Conservation (phyloP, 139 green algal genomes). For the Chlorella ohadii region DNA sequence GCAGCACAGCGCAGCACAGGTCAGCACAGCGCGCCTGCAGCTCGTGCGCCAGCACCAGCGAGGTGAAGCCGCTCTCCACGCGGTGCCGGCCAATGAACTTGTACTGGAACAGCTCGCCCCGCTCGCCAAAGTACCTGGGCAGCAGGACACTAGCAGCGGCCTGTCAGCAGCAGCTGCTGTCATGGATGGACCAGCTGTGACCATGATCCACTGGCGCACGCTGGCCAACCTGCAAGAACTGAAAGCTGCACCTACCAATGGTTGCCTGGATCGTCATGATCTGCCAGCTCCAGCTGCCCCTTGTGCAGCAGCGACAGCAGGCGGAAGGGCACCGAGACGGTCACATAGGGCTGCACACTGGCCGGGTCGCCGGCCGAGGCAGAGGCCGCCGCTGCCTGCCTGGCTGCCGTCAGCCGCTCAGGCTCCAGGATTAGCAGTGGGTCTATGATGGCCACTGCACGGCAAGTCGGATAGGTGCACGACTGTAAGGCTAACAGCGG, state of each 20-base stretch:
- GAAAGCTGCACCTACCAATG: neutral
- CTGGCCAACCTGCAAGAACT: too few relatives aligned
- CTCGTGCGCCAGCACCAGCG: conserved; percentile 4
- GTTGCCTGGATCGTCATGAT: conserved; percentile 29
- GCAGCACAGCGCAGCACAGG: too few relatives aligned
- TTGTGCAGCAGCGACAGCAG: conserved; percentile 23
- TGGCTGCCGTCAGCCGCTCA: neutral
- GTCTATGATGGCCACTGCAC: neutral
- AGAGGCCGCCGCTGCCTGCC: neutral
- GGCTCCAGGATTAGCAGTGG: conserved; percentile 22
- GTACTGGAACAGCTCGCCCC: conserved; percentile 27
- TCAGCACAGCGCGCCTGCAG: neutral
- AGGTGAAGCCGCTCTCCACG: conserved; percentile 22
- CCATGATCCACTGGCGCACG: too few relatives aligned
- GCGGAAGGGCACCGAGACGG: conserved; percentile 1
- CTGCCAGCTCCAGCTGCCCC: conserved; percentile 23
- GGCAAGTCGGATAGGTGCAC: too few relatives aligned
- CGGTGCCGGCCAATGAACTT: conserved; percentile 16
- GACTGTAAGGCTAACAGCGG: too few relatives aligned
- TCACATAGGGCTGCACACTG: neutral
- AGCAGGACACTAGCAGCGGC: too few relatives aligned
- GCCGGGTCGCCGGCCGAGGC: neutral
- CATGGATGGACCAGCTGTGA: too few relatives aligned
- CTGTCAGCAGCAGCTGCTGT: neutral
- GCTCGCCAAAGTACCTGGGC: conserved; percentile 19